Conservation (phyloP, 2,329 filamentous ascomycete genomes). For the Hypoxylon sp. region DNA sequence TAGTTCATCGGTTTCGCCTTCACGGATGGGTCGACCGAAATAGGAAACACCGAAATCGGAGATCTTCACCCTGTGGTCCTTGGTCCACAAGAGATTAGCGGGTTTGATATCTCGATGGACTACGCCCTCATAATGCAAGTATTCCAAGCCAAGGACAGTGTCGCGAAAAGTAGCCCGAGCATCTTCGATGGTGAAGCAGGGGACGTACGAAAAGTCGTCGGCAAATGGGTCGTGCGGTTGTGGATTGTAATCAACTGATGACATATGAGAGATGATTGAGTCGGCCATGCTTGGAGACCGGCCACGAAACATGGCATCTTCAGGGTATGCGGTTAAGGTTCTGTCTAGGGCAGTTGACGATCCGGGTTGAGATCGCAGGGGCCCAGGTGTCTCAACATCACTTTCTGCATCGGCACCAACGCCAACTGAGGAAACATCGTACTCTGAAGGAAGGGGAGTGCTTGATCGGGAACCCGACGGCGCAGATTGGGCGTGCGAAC, state of each 20-base stretch:
- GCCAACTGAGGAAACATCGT: conserved; percentile 54
- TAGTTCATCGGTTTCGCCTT: conserved; percentile 83
- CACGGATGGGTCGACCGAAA: conserved; percentile 87
- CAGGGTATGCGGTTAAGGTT: conserved; percentile 79
- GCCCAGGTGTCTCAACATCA: conserved; percentile 68
- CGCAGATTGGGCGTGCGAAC: conserved; percentile 64
- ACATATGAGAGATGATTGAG: conserved; percentile 80
- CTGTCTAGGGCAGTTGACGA: conserved; percentile 77
- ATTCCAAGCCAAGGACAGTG: conserved; percentile 92
- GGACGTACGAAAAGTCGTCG: conserved; percentile 93
- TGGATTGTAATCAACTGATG: conserved; percentile 71
- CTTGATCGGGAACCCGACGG: conserved; percentile 58
- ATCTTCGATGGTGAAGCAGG: conserved; percentile 88
- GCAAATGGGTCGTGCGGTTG: conserved; percentile 77
- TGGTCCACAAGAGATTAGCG: conserved; percentile 91
- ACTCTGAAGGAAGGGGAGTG: conserved; percentile 55
- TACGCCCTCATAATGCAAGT: conserved; percentile 89
- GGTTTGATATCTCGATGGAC: conserved; percentile 90
- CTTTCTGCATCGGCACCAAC: conserved; percentile 60
- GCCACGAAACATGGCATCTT: conserved; percentile 71
- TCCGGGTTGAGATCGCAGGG: conserved; percentile 66
- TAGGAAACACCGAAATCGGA: conserved; percentile 99
- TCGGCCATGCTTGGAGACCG: conserved; percentile 86
- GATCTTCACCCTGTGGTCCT: conserved; percentile 91
- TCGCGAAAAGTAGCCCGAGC: conserved; percentile 90